Evolutionary conservation across 2,329 filamentous ascomycete genomes (phyloP).

Genomic region (Fusarium kyushuense): DNA sequence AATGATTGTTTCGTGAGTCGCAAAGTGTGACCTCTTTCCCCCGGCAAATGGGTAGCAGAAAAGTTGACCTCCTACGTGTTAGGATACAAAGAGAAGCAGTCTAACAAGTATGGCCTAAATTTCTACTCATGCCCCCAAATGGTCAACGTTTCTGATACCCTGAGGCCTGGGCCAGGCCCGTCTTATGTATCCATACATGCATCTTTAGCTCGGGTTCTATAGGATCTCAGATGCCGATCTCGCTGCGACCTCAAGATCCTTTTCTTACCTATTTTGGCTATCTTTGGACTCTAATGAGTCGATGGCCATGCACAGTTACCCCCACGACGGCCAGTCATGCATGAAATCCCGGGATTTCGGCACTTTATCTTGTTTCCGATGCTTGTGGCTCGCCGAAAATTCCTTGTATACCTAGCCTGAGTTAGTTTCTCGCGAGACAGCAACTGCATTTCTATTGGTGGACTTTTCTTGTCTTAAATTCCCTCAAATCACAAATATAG

Average conservation of each 20-base stretch:
- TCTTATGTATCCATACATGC: background rate
- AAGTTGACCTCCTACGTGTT: too few relatives aligned
- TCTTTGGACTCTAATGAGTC: background rate
- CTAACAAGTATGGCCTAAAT: too few relatives aligned
- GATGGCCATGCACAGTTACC: background rate
- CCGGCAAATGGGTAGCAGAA: too few relatives aligned
- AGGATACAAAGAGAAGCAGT: too few relatives aligned
- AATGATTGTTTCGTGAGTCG: background rate
- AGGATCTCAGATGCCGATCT: background rate
- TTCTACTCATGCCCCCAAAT: too few relatives aligned
- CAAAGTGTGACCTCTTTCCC: background rate
- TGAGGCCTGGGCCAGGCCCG: too few relatives aligned
- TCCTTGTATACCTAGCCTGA: background rate
- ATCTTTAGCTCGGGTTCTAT: background rate
- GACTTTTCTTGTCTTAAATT: background rate
- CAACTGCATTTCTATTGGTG: background rate
- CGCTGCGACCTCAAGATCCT: background rate
- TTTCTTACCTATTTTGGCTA: background rate
- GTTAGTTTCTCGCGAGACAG: background rate
- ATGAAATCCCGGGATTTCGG: background rate
- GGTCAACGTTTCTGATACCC: too few relatives aligned
- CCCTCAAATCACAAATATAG: background rate
- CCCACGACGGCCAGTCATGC: background rate
- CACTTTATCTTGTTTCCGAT: conserved; percentile 21
- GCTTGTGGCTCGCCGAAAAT: background rate